phyloP scores from a whole-genome alignment of 257 asterid species.

The Linaria vulgaris region DNA sequence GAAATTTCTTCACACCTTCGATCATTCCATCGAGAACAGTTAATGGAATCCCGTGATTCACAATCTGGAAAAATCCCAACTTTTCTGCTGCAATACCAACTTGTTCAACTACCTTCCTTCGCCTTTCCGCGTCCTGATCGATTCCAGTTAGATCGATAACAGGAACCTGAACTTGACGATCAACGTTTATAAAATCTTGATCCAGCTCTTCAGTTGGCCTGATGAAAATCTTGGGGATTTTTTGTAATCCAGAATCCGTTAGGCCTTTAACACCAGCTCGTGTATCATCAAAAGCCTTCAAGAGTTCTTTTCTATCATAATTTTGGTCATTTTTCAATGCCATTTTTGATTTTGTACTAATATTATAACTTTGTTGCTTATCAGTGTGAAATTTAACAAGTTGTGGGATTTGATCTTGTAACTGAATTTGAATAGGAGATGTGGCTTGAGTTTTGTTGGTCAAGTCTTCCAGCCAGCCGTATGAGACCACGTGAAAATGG shows the following conservation, averaged over 20 bases:
- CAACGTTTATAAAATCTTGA: constrained; percentile 24
- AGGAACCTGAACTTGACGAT: constrained; percentile 35
- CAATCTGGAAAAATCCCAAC: constrained; percentile 63
- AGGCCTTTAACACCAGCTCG: constrained; percentile 53
- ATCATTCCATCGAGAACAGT: constrained; percentile 51
- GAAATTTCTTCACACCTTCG: constrained; percentile 47
- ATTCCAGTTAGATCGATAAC: constrained; percentile 44
- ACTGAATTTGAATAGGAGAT: too few species aligned
- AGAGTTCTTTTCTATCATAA: too few species aligned
- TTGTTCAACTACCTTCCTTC: constrained; percentile 27
- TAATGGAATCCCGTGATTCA: constrained; percentile 59
- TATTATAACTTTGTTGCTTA: too few species aligned
- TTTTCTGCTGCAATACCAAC: constrained; percentile 47
- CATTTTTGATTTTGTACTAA: too few species aligned
- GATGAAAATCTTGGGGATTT: constrained; percentile 42
- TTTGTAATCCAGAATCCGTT: constrained; percentile 36
- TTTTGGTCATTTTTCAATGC: too few species aligned
- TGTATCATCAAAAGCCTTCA: too few species aligned
- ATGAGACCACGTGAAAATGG: too few species aligned
- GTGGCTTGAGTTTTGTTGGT: too few species aligned
- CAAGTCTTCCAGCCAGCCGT: too few species aligned
- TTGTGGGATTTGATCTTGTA: too few species aligned
- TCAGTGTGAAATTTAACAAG: too few species aligned
- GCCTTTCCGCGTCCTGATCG: constrained; percentile 19
- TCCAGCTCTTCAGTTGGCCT: constrained; percentile 45